A percentile compares a stretch with the other conserved stretches of the same genome.
Evolutionary conservation across 495 filamentous ascomycete genomes (phyloP).

Genomic region (Extremus antarcticus): DNA sequence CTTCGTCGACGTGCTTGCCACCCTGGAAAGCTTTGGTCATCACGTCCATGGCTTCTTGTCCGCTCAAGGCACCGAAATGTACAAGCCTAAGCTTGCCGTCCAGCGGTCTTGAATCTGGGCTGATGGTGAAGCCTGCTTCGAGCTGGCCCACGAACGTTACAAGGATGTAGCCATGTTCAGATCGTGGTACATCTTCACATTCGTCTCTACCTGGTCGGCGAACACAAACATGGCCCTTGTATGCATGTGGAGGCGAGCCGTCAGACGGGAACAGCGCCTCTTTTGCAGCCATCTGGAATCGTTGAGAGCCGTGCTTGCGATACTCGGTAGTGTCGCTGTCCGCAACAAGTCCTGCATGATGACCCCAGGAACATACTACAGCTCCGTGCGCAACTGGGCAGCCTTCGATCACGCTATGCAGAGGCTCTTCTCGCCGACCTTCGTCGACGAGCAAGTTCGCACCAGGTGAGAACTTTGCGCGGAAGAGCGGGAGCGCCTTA

Average conservation of each 20-base stretch:
- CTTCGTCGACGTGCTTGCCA: slow-evolving; percentile 57
- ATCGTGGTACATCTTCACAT: slow-evolving; percentile 26
- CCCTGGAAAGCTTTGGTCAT: slow-evolving; percentile 66
- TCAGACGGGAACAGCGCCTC: slow-evolving; percentile 54
- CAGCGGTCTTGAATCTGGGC: slow-evolving; percentile 53
- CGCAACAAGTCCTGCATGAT: slow-evolving; percentile 78
- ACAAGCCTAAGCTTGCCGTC: slow-evolving; percentile 59
- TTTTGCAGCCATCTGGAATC: slow-evolving; percentile 74
- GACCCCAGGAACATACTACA: slow-evolving; percentile 76
- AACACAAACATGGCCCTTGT: slow-evolving; percentile 48
- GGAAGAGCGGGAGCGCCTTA: slow-evolving; percentile 26
- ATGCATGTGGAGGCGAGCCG: slow-evolving; percentile 53
- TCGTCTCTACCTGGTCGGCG: slow-evolving; percentile 20
- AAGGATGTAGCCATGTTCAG: slow-evolving; percentile 61
- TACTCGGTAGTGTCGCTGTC: slow-evolving; percentile 75
- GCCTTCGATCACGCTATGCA: slow-evolving; percentile 17
- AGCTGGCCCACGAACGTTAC: slow-evolving; percentile 65
- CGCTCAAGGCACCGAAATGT: slow-evolving; percentile 55
- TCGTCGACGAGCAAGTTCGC: slow-evolving; percentile 43
- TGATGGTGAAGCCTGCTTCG: slow-evolving; percentile 70
- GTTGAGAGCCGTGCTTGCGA: slow-evolving; percentile 57
- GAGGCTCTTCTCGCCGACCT: slow-evolving; percentile 25
- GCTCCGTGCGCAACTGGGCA: slow-evolving; percentile 47
- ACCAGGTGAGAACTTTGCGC: slow-evolving; percentile 54
- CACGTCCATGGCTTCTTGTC: slow-evolving; percentile 56